These are phyloP conservation scores for Pleurotus ostreatus DNA, from an alignment of 768 basidiomycete genomes.

Conservation along the genomic window DNA sequence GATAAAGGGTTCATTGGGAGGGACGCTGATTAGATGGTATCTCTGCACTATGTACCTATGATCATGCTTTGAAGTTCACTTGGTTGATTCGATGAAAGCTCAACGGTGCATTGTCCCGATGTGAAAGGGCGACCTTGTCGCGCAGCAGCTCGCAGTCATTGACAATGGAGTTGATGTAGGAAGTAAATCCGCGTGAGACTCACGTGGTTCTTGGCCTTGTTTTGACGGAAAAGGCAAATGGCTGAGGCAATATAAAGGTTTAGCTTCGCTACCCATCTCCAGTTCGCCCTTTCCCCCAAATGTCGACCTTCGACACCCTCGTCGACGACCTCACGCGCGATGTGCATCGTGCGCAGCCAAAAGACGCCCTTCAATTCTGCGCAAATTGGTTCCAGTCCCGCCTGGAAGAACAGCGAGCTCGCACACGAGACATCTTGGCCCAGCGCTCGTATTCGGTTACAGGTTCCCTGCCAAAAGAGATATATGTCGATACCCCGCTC, in stretches of 20 bases:
- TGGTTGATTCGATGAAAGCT: too few relatives aligned
- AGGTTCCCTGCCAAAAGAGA: constrained; percentile 47
- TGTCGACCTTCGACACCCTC: constrained; percentile 81
- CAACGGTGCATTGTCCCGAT: too few relatives aligned
- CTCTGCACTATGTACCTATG: too few relatives aligned
- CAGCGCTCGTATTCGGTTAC: constrained; percentile 44
- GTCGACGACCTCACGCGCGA: constrained; percentile 85
- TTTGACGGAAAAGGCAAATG: neutral
- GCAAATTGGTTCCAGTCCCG: constrained; percentile 93
- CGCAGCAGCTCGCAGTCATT: too few relatives aligned
- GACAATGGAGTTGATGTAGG: neutral
- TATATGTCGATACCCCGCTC: constrained; percentile 53
- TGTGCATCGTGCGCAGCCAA: constrained; percentile 79
- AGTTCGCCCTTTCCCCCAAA: constrained; percentile 13
- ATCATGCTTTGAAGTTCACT: too few relatives aligned
- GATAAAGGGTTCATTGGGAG: too few relatives aligned
- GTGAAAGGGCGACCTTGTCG: too few relatives aligned
- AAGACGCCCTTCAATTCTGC: constrained; percentile 88
- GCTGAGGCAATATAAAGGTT: neutral
- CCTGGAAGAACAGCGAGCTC: constrained; percentile 78
- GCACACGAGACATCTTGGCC: constrained; percentile 62
- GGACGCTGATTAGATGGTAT: too few relatives aligned
- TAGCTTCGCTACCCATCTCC: neutral
- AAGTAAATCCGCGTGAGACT: neutral
- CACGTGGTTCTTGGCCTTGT: neutral